Percentiles rank a stretch among this genome's conserved stretches.
Evolutionary conservation across 176 grass and related monocot genomes (phyloP).

Genomic region (bread wheat (Triticum aestivum)): IWGSC_CS_RefSeq_v2.1 NC_057796.1:201809017-201809516

Average conservation of each 20-base stretch:
- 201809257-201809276: too few relatives aligned
- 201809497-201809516: not conserved
- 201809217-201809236: too few relatives aligned
- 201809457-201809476: not conserved
- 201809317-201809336: too few relatives aligned
- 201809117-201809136: not conserved
- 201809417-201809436: not conserved
- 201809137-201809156: too few relatives aligned
- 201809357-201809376: not conserved
- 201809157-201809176: too few relatives aligned
- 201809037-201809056: not conserved
- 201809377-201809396: not conserved
- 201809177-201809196: too few relatives aligned
- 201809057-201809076: not conserved
- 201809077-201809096: not conserved
- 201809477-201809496: not conserved
- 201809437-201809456: not conserved
- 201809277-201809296: too few relatives aligned
- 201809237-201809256: too few relatives aligned
- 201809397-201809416: not conserved
- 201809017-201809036: constrained; percentile 43
- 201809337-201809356: not conserved
- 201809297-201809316: too few relatives aligned
- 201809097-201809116: not conserved
- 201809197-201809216: too few relatives aligned